These are phyloP conservation scores for Aspergillus conjunctus DNA, from an alignment of 495 filamentous ascomycete genomes.

Conservation along the genomic window DNA sequence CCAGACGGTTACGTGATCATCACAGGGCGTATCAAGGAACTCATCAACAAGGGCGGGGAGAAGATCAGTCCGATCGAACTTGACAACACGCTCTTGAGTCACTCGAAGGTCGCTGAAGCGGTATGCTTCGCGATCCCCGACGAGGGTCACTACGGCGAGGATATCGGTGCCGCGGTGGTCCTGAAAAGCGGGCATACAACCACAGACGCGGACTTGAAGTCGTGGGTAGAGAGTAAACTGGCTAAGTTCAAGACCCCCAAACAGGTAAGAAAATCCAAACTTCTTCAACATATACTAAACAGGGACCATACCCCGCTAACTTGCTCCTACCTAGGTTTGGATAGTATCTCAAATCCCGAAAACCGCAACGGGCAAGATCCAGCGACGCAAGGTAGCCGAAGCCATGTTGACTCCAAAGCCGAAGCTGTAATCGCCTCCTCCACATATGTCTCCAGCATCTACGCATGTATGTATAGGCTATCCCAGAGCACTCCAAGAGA, in stretches of 20 bases:
- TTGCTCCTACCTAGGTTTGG: conserved; percentile 55
- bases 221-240: conserved; percentile 65
- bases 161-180: conserved; percentile 76
- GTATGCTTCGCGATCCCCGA: conserved; percentile 73
- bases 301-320: neutral
- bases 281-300: neutral
- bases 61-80: conserved; percentile 85
- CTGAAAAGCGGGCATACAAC: conserved; percentile 61
- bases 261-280: conserved; percentile 53
- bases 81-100: conserved; percentile 71
- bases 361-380: conserved; percentile 88
- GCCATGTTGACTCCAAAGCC: conserved; percentile 63
- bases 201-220: conserved; percentile 59
- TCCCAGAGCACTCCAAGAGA: neutral
- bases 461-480: neutral
- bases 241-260: conserved; percentile 87
- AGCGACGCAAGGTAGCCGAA: conserved; percentile 78
- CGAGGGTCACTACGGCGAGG: conserved; percentile 66
- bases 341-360: conserved; percentile 82
- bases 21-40: conserved; percentile 80
- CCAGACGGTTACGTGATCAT: conserved; percentile 73
- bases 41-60: conserved; percentile 83
- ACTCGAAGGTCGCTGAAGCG: conserved; percentile 72
- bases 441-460: neutral
- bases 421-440: conserved; percentile 33